These are phyloP conservation scores for Cylindrodendrum hubeiense DNA, from an alignment of 2,329 filamentous ascomycete genomes.

Conservation along the genomic window DNA sequence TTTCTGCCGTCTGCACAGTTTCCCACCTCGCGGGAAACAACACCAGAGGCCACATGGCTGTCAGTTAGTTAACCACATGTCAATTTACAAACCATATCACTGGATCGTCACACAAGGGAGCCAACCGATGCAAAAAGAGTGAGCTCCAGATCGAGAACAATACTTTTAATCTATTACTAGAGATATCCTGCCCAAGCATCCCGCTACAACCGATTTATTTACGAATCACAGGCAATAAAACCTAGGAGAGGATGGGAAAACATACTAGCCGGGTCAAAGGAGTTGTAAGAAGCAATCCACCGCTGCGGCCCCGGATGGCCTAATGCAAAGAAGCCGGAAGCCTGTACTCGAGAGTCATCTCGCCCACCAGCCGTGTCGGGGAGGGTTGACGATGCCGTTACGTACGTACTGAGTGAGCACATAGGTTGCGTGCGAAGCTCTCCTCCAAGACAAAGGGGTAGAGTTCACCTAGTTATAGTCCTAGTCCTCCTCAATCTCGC, in stretches of 20 bases:
- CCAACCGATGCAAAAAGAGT: conserved; percentile 22
- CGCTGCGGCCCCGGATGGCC: conserved; percentile 31
- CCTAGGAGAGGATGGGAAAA: conserved; percentile 35
- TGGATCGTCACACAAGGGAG: conserved; percentile 27
- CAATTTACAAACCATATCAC: conserved; percentile 31
- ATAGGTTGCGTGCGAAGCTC: conserved; percentile 22
- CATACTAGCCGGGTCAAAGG: conserved; percentile 38
- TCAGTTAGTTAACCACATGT: conserved; percentile 36
- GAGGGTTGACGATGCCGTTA: conserved; percentile 42
- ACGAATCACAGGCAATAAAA: conserved; percentile 36
- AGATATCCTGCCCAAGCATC: conserved; percentile 16
- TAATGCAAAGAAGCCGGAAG: conserved; percentile 24
- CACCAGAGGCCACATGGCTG: conserved; percentile 30
- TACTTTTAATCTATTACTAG: conserved; percentile 17
- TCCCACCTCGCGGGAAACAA: conserved; percentile 55
- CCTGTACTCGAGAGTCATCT: conserved; percentile 47
- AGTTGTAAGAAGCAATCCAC: conserved; percentile 24
- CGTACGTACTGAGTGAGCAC: conserved; percentile 44
- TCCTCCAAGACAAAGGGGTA: conserved; percentile 19
- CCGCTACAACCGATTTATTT: conserved; percentile 27
- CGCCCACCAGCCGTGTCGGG: conserved; percentile 39
- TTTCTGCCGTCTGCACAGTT: conserved; percentile 65
- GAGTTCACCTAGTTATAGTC: conserved; percentile 24
- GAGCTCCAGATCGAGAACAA: neutral
- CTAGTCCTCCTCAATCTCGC: conserved; percentile 91